Conservation (phyloP, 345 rosid genomes). For the Kernera saxatilis region DNA sequence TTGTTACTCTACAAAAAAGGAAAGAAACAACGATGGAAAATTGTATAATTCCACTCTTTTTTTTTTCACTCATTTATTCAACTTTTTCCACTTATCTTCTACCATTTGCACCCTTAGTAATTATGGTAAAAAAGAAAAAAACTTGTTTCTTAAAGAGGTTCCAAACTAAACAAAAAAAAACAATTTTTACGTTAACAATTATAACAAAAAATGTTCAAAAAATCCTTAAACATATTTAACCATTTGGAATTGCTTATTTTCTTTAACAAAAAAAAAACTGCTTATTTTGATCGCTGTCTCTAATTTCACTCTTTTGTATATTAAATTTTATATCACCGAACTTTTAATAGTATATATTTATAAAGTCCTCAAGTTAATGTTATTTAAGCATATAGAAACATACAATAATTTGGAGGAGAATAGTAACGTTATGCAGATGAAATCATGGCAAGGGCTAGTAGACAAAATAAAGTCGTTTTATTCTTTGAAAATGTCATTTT, state of each 20-base stretch:
- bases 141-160: background rate
- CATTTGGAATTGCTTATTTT: background rate
- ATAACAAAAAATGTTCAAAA: background rate
- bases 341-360: background rate
- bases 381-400: background rate
- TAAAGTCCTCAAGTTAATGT: background rate
- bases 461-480: conserved; percentile 22
- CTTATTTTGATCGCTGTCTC: background rate
- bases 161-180: background rate
- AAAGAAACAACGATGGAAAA: too few relatives aligned
- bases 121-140: background rate
- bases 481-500: conserved; percentile 24
- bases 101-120: too few relatives aligned
- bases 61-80: too few relatives aligned
- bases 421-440: conserved; percentile 13
- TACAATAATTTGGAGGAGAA: conserved; percentile 5
- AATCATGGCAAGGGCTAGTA: conserved; percentile 3
- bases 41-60: too few relatives aligned
- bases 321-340: background rate
- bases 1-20: too few relatives aligned
- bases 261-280: too few relatives aligned
- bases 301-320: background rate
- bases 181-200: too few relatives aligned
- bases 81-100: too few relatives aligned
- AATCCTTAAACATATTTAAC: background rate